phyloP scores from a whole-genome alignment of 2,329 filamentous ascomycete genomes.

The Cladophialophora exuberans region DNA sequence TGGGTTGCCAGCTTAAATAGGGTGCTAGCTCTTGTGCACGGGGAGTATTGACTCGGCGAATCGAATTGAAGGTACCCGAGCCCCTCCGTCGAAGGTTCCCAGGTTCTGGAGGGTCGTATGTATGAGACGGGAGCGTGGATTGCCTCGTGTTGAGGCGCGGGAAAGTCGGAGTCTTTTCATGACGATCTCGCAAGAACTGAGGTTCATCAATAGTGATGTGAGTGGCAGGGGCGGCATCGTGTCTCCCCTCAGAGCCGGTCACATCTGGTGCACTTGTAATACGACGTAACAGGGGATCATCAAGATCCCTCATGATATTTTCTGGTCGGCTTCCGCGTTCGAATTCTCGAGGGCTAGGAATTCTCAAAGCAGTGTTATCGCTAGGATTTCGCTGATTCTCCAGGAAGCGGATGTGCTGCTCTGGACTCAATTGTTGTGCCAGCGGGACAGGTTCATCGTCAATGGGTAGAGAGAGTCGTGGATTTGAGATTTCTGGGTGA shows the following conservation, averaged over 20 bases:
- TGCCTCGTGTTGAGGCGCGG: constrained; percentile 27
- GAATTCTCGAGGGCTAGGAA: constrained; percentile 88
- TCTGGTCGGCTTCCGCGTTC: constrained; percentile 78
- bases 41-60: constrained; percentile 53
- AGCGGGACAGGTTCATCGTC: constrained; percentile 59
- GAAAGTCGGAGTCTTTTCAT: constrained; percentile 25
- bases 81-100: constrained; percentile 43
- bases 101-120: constrained; percentile 21
- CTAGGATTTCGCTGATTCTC: constrained; percentile 77
- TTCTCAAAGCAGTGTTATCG: constrained; percentile 75
- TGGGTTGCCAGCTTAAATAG: constrained; percentile 93
- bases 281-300: constrained; percentile 37
- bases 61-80: constrained; percentile 51
- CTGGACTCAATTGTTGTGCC: constrained; percentile 59
- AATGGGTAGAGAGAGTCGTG: constrained; percentile 33
- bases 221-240: constrained; percentile 13
- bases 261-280: constrained; percentile 24
- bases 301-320: constrained; percentile 54
- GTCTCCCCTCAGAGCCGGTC: constrained; percentile 32
- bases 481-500: constrained; percentile 49
- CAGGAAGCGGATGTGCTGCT: constrained; percentile 85
- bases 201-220: constrained; percentile 56
- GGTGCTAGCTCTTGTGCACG: constrained; percentile 64
- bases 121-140: constrained; percentile 19
- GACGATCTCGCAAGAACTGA: constrained; percentile 44